These are phyloP conservation scores for Boletus fagicola DNA, from an alignment of 768 basidiomycete species.

Conservation along the genomic window DNA sequence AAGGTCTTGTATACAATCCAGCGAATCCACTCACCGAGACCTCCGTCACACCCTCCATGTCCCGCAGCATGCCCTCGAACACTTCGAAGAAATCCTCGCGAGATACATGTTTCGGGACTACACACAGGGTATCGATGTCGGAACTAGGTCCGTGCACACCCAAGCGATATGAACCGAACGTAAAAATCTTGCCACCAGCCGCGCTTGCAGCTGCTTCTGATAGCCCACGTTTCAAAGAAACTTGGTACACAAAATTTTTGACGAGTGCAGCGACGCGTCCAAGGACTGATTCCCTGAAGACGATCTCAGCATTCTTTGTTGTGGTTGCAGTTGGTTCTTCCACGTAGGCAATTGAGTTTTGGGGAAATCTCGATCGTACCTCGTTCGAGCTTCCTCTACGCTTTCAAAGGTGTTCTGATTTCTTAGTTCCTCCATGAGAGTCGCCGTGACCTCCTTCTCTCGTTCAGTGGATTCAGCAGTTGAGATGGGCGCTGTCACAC, in stretches of 20 bases:
- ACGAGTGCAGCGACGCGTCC: conserved; percentile 87
- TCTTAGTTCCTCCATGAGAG: conserved; percentile 88
- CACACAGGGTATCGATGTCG: conserved; percentile 98
- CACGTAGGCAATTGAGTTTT: neutral
- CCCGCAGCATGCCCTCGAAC: conserved; percentile 86
- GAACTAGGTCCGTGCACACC: conserved; percentile 95
- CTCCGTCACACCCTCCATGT: conserved; percentile 79
- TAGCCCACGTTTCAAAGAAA: conserved; percentile 75
- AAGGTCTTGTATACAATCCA: neutral
- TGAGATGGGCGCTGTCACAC: conserved; percentile 86
- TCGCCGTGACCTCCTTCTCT: conserved; percentile 79
- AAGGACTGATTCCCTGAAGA: conserved; percentile 83
- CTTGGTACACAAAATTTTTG: conserved; percentile 86
- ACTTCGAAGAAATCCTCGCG: conserved; percentile 94
- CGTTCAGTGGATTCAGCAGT: conserved; percentile 67
- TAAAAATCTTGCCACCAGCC: conserved; percentile 98
- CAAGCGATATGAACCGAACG: conserved; percentile 96
- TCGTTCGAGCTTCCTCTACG: conserved; percentile 81
- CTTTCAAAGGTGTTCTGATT: conserved; percentile 86
- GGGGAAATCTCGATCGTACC: conserved; percentile 49
- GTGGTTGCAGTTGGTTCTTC: neutral
- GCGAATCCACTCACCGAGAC: conserved; percentile 67
- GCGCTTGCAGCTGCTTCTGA: conserved; percentile 85
- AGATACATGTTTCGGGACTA: conserved; percentile 94
- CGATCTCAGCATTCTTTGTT: conserved; percentile 23